These are phyloP conservation scores for Calocybe gangraenosa DNA, from an alignment of 768 basidiomycete species.

Conservation along the genomic window DNA sequence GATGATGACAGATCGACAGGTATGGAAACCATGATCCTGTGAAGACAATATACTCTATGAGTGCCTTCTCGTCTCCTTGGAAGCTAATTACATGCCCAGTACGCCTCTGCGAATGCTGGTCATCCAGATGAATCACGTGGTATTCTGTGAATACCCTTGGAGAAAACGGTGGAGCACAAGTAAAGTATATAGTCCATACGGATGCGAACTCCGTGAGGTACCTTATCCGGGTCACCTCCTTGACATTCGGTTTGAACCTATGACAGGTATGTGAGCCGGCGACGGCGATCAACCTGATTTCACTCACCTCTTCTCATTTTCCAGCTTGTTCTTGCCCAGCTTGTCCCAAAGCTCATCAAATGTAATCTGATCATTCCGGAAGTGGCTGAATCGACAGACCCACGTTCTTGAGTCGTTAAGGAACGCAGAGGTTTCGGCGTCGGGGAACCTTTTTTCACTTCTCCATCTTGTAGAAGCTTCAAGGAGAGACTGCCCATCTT, in stretches of 20 bases:
- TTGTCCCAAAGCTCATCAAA: constrained; percentile 60
- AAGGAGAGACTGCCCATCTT: constrained; percentile 39
- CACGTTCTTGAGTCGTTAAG: constrained; percentile 37
- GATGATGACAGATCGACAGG: constrained; percentile 49
- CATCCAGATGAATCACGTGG: constrained; percentile 40
- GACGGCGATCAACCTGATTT: background rate
- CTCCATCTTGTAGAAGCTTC: constrained; percentile 48
- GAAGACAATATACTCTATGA: background rate
- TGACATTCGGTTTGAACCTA: constrained; percentile 51
- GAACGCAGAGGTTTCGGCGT: constrained; percentile 39
- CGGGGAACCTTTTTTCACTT: constrained; percentile 40
- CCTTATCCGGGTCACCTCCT: constrained; percentile 49
- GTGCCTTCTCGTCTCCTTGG: background rate
- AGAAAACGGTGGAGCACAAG: constrained; percentile 52
- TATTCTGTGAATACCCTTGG: constrained; percentile 60
- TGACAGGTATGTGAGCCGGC: constrained; percentile 5
- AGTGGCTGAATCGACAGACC: constrained; percentile 47
- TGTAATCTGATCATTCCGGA: constrained; percentile 42
- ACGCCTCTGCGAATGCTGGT: constrained; percentile 30
- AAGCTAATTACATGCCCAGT: constrained; percentile 38
- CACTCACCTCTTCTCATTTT: constrained; percentile 51
- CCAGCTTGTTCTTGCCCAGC: constrained; percentile 48
- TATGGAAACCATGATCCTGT: constrained; percentile 40
- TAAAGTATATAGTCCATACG: constrained; percentile 57
- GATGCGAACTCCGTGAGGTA: constrained; percentile 47